Conservation (phyloP, 2,329 filamentous ascomycete genomes). For the Aspergillus sp. region DNA sequence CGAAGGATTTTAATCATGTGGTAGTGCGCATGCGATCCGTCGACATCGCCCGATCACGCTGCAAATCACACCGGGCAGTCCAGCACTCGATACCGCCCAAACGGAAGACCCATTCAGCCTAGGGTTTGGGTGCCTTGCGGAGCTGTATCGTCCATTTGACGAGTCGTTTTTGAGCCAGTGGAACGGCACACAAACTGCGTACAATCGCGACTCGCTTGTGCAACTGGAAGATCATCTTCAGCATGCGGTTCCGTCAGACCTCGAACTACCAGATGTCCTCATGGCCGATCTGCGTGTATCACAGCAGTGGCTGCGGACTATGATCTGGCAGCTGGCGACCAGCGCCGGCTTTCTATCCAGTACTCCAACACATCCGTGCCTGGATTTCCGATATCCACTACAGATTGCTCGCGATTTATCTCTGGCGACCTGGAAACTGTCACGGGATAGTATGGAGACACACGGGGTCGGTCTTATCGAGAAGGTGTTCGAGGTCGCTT, state of each 20-base stretch:
- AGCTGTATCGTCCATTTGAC: slow-evolving; percentile 62
- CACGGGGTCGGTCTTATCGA: slow-evolving; percentile 74
- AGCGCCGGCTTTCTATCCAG: slow-evolving; percentile 65
- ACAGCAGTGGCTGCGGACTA: slow-evolving; percentile 67
- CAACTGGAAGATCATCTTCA: slow-evolving; percentile 51
- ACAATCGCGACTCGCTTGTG: slow-evolving; percentile 46
- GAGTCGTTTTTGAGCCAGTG: slow-evolving; percentile 62
- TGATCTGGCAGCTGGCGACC: slow-evolving; percentile 71
- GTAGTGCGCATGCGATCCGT: slow-evolving; percentile 61
- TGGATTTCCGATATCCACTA: slow-evolving; percentile 63
- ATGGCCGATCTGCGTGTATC: slow-evolving; percentile 65
- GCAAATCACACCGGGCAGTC: slow-evolving; percentile 53
- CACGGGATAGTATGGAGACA: slow-evolving; percentile 69
- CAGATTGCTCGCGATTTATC: slow-evolving; percentile 62
- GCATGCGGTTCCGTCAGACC: slow-evolving; percentile 52
- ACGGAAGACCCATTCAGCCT: slow-evolving; percentile 53
- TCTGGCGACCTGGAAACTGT: slow-evolving; percentile 68
- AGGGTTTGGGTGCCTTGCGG: slow-evolving; percentile 60
- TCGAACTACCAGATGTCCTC: slow-evolving; percentile 60
- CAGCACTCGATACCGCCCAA: slow-evolving; percentile 48
- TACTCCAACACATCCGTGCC: slow-evolving; percentile 54
- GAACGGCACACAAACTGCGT: slow-evolving; percentile 54
- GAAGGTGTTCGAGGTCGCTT: slow-evolving; percentile 75
- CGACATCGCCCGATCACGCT: slow-evolving; percentile 63
- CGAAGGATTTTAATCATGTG: slow-evolving; percentile 30